A percentile compares a stretch with the other conserved stretches of the same genome.
Conservation (phyloP, 345 rosid species). For the Eucalyptus paniculata region DNA sequence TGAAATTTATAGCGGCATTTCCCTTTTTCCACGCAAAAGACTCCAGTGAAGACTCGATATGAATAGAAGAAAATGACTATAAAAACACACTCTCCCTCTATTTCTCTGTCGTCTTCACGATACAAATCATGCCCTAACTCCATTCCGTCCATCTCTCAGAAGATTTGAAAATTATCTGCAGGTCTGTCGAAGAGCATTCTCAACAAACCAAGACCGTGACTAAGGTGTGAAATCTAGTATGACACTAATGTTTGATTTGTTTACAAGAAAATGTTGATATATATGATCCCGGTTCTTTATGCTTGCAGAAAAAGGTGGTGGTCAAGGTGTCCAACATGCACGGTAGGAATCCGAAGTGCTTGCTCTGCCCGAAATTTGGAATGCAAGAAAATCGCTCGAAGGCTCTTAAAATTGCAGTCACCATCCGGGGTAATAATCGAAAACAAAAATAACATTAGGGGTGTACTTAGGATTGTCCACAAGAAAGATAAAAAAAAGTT, state of each 20-base stretch:
- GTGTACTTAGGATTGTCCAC: too few relatives aligned
- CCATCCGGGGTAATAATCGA: too few relatives aligned
- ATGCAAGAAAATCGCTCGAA: too few relatives aligned
- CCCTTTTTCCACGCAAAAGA: background rate
- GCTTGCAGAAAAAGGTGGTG: constrained; percentile 12
- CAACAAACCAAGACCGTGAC: background rate
- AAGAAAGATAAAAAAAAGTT: too few relatives aligned
- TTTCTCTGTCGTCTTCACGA: background rate
- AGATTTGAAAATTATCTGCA: background rate
- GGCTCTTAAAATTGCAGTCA: too few relatives aligned
- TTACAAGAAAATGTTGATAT: background rate
- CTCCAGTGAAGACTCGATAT: background rate
- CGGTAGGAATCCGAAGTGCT: too few relatives aligned
- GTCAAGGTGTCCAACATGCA: background rate
- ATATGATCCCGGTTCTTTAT: background rate
- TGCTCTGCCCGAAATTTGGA: too few relatives aligned
- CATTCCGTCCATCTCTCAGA: background rate
- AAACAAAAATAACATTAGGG: too few relatives aligned
- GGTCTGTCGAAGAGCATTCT: background rate
- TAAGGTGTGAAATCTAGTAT: background rate
- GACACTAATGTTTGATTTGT: background rate
- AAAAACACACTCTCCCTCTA: background rate
- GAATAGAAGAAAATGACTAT: background rate
- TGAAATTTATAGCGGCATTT: background rate
- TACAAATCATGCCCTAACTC: background rate